Base-by-base conservation (phyloP, 805 yeast species). In the Wickerhamiella sergipiensis region DNA sequence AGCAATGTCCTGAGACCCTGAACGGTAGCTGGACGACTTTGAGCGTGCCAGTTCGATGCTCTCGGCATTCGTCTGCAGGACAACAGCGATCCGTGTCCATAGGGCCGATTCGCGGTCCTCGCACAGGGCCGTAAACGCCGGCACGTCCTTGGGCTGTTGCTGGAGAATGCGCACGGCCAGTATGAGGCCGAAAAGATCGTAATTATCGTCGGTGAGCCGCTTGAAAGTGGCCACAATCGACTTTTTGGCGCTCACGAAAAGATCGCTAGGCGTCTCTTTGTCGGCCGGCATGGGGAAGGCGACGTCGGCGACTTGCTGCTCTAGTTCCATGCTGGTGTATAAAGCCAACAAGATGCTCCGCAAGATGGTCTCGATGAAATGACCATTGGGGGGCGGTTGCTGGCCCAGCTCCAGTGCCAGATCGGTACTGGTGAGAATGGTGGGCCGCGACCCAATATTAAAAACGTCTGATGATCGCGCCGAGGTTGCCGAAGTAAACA, bases 1-100 rank as follows among this genome's bases (percentile, higher is more conserved):
- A 7, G 56, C 62, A 7, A 15, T 31, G 9, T 29, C 39, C 5
- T 18, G 15, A 5, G 33, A 13, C 23, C 45, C 19, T 24, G 39
- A 44, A 15, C 52, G 47, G 17, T 44, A 22, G 13, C 47, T 48
- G 0, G 69, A 56, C 2, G 66, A 56, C 62, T 66, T 68, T 18
- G 75, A 53, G 57, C 71, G 46, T 64, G 75, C 75, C 49, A 72
- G 76, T 54, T 83, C 80, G 63, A 87, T 68, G 47, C 80, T 77
- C 19, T 80, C 83, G 58, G 95, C 82, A 59, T 90, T 85, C 33
- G 77, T 67, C 62, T 88, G 96, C 43, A 89, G 75, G 33, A 86
- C 70, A 45, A 72, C 73, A 59, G 88, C 89, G 60, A 89, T 84
- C 52, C 76, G 79, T 0, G 97, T 95, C 97, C 97, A 92, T 45